These are phyloP conservation scores for Cladosporium oxysporum DNA, from an alignment of 2,329 filamentous ascomycete genomes.

Conservation along the genomic window DNA sequence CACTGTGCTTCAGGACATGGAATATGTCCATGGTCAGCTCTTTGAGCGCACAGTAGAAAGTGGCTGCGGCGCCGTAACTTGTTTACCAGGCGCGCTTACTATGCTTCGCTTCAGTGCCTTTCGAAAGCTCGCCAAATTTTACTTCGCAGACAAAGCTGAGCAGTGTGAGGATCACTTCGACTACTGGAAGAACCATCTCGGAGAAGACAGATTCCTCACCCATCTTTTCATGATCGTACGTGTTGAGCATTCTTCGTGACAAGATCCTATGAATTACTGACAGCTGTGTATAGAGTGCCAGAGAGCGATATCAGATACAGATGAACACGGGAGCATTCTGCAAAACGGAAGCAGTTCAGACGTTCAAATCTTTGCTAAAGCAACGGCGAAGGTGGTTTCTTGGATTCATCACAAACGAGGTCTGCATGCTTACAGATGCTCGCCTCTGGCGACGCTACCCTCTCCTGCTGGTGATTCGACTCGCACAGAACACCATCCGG, in stretches of 20 bases:
- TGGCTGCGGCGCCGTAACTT: slow-evolving; percentile 90
- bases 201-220: slow-evolving; percentile 94
- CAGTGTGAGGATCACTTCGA: slow-evolving; percentile 96
- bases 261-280: neutral
- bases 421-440: slow-evolving; percentile 95
- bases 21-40: slow-evolving; percentile 94
- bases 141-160: slow-evolving; percentile 95
- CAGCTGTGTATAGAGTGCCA: slow-evolving; percentile 53
- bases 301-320: slow-evolving; percentile 91
- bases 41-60: slow-evolving; percentile 96
- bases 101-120: slow-evolving; percentile 96
- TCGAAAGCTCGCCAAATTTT: slow-evolving; percentile 94
- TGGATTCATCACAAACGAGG: slow-evolving; percentile 90
- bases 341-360: slow-evolving; percentile 96
- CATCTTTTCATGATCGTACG: slow-evolving; percentile 96
- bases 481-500: slow-evolving; percentile 94
- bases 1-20: slow-evolving; percentile 94
- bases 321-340: slow-evolving; percentile 98
- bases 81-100: slow-evolving; percentile 89
- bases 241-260: neutral
- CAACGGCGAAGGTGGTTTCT: slow-evolving; percentile 96
- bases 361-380: slow-evolving; percentile 81
- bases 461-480: slow-evolving; percentile 78
- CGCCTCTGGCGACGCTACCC: slow-evolving; percentile 91
- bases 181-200: slow-evolving; percentile 91